phyloP scores from a whole-genome alignment of 2,329 filamentous ascomycete species.

The Epichloe uncinata region DNA sequence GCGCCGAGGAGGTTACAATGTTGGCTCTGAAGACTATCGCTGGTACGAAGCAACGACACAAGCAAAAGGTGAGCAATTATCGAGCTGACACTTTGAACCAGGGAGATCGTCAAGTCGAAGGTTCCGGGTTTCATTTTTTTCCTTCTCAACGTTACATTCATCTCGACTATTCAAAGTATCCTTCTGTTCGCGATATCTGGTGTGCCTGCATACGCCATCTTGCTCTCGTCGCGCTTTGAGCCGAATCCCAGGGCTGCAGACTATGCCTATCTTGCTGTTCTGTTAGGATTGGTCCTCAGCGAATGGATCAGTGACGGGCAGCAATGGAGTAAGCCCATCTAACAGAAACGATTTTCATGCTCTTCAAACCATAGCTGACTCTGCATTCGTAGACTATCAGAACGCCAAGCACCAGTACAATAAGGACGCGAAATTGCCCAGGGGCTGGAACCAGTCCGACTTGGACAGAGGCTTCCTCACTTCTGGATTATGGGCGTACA shows the following conservation, averaged over 20 bases:
- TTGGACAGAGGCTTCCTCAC: slow-evolving; percentile 84
- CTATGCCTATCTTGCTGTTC: slow-evolving; percentile 30
- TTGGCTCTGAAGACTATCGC: slow-evolving; percentile 90
- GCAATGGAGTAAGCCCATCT: slow-evolving; percentile 55
- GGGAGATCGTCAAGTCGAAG: slow-evolving; percentile 56
- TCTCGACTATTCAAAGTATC: slow-evolving; percentile 69
- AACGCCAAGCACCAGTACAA: slow-evolving; percentile 65
- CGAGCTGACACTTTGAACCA: slow-evolving; percentile 14
- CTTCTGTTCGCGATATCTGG: slow-evolving; percentile 67
- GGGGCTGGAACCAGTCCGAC: slow-evolving; percentile 53
- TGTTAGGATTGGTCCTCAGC: slow-evolving; percentile 39
- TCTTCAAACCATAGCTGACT: not conserved
- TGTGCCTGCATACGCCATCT: slow-evolving; percentile 66
- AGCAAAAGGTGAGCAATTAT: no score
- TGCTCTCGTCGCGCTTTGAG: slow-evolving; percentile 57
- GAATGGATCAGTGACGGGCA: slow-evolving; percentile 84
- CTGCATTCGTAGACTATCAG: slow-evolving; percentile 50
- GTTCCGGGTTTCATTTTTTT: slow-evolving; percentile 58
- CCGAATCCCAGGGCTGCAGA: slow-evolving; percentile 32
- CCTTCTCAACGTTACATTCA: slow-evolving; percentile 80
- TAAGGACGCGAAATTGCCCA: slow-evolving; percentile 56
- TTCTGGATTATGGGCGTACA: slow-evolving; percentile 73
- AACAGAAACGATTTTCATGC: not conserved
- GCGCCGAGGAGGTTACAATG: slow-evolving; percentile 79
- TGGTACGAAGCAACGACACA: slow-evolving; percentile 35